phyloP scores from a whole-genome alignment of 2,329 filamentous ascomycete genomes.

The Xylaria sp. region DNA sequence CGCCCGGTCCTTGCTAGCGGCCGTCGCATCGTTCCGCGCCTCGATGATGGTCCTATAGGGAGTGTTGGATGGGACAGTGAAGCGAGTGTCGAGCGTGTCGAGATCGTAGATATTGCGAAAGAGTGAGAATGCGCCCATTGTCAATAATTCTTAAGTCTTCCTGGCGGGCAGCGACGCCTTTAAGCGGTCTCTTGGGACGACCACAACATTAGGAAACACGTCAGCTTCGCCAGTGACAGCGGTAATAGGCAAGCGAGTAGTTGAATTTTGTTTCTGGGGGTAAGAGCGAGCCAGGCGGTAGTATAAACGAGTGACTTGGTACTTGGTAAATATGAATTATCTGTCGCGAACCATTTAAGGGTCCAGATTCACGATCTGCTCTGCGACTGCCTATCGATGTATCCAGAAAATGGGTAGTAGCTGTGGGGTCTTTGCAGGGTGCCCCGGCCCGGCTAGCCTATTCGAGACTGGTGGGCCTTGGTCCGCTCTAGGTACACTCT shows the following conservation, averaged over 20 bases:
- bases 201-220: slow-evolving; percentile 34
- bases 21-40: slow-evolving; percentile 57
- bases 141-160: slow-evolving; percentile 33
- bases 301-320: slow-evolving; percentile 25
- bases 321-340: background rate
- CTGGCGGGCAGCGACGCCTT: slow-evolving; percentile 38
- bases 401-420: no score
- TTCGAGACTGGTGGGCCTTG: no score
- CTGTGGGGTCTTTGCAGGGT: no score
- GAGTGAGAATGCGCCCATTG: slow-evolving; percentile 55
- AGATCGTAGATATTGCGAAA: slow-evolving; percentile 68
- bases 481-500: no score
- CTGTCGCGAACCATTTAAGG: background rate
- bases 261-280: background rate
- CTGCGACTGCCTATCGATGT: background rate
- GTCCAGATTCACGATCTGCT: background rate
- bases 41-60: slow-evolving; percentile 71
- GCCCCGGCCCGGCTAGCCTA: no score
- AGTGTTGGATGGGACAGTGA: slow-evolving; percentile 76
- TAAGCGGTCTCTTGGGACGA: slow-evolving; percentile 24
- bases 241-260: background rate
- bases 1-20: slow-evolving; percentile 54
- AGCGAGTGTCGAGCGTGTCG: slow-evolving; percentile 69
- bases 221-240: background rate
- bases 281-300: background rate